Evolutionary conservation across 306 rosid species (phyloP).

Genomic region (Citrullus colocynthis): DNA sequence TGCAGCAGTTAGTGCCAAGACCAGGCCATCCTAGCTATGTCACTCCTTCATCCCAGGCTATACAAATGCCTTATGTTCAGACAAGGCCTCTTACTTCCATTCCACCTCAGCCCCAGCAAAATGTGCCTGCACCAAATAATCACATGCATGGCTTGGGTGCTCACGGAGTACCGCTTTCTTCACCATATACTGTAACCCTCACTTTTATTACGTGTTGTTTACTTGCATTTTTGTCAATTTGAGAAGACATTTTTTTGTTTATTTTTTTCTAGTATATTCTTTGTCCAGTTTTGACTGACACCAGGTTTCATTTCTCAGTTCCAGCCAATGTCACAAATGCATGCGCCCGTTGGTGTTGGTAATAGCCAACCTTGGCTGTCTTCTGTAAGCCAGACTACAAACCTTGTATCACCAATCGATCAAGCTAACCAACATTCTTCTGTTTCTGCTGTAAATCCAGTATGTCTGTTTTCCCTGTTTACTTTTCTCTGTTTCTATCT

Average conservation of each 20-base stretch:
- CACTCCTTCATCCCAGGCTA: slow-evolving; percentile 48
- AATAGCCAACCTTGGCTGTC: slow-evolving; percentile 70
- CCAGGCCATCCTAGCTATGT: slow-evolving; percentile 59
- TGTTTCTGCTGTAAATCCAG: slow-evolving; percentile 36
- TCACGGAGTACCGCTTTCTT: slow-evolving; percentile 52
- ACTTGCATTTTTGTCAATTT: slow-evolving; percentile 4
- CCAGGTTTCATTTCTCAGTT: slow-evolving; percentile 44
- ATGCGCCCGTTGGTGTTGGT: slow-evolving; percentile 34
- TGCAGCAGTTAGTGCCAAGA: slow-evolving; percentile 67
- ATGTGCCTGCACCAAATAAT: slow-evolving; percentile 42
- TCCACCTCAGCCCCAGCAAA: slow-evolving; percentile 61
- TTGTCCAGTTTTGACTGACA: slow-evolving; percentile 50
- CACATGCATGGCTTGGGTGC: slow-evolving; percentile 66
- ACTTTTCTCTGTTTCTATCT: background rate
- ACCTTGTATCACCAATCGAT: slow-evolving; percentile 34
- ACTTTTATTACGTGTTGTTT: background rate
- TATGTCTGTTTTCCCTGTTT: slow-evolving; percentile 17
- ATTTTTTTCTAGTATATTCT: slow-evolving; percentile 38
- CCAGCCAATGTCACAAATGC: slow-evolving; percentile 67
- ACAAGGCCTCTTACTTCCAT: slow-evolving; percentile 56
- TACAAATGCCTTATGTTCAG: slow-evolving; percentile 61
- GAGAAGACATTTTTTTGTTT: background rate
- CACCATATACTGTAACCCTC: slow-evolving; percentile 59
- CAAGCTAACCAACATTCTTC: slow-evolving; percentile 53
- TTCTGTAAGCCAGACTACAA: slow-evolving; percentile 49